Conservation (phyloP, 78 protist species). For the Protostelium mycophagum region DNA sequence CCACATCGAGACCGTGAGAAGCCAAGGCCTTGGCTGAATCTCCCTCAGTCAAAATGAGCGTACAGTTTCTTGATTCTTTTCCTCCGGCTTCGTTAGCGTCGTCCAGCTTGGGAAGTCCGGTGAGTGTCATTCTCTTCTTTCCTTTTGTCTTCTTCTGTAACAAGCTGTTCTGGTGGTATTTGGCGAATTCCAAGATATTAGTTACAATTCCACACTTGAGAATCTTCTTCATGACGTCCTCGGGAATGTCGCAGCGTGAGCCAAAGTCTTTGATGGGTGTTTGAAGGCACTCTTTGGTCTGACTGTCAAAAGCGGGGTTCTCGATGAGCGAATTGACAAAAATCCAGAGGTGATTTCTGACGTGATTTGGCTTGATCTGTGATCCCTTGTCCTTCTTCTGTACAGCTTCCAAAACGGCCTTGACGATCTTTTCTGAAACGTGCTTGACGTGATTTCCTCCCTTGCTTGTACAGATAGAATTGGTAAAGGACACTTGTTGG, state of each 20-base stretch:
- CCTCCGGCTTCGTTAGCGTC: conserved; percentile 97
- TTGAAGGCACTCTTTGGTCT: conserved; percentile 92
- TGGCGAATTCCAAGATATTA: conserved; percentile 35
- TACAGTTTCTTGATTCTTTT: conserved; percentile 78
- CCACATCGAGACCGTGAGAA: conserved; percentile 81
- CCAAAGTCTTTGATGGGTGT: conserved; percentile 77
- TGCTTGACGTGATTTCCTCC: conserved; percentile 97
- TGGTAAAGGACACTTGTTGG: conserved; percentile 88
- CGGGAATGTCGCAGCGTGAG: conserved; percentile 68
- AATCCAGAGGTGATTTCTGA: conserved; percentile 77
- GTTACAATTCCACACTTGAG: conserved; percentile 70
- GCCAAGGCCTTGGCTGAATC: conserved; percentile 61
- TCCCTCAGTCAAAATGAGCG: conserved; percentile 94
- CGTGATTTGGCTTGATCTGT: conserved; percentile 66
- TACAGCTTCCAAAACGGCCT: conserved; percentile 8
- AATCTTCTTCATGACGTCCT: conserved; percentile 59
- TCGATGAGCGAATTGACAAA: conserved; percentile 93
- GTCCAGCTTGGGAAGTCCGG: conserved; percentile 88
- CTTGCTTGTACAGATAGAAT: conserved; percentile 90
- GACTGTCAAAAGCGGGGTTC: conserved; percentile 98
- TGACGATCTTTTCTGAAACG: conserved; percentile 67
- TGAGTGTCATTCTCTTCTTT: conserved; percentile 18
- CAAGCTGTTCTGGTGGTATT: conserved; percentile 45
- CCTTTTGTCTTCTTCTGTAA: conserved; percentile 18
- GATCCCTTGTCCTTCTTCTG: conserved; percentile 31